Evolutionary conservation across 2,329 filamentous ascomycete species (phyloP).

Genomic region (Arachnopeziza araneosa): DNA sequence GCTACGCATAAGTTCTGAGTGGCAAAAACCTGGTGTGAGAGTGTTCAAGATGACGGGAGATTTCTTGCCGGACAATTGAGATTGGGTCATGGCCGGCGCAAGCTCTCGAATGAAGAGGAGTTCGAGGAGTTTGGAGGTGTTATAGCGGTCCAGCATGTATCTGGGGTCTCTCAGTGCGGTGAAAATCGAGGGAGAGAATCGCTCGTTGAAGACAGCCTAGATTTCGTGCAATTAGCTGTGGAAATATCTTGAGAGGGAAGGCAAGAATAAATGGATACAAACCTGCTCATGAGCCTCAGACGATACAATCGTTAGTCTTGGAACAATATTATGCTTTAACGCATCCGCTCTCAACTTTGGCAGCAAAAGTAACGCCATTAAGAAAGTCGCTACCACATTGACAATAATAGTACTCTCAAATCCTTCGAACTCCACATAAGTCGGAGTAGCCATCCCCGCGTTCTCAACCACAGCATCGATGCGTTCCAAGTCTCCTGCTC

Average conservation of each 20-base stretch:
- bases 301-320: conserved; percentile 23
- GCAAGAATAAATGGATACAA: not conserved
- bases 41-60: conserved; percentile 30
- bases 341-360: conserved; percentile 24
- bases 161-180: conserved; percentile 15
- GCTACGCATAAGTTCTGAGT: conserved; percentile 29
- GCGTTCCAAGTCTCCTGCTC: conserved; percentile 34
- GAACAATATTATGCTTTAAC: conserved; percentile 14
- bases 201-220: conserved; percentile 27
- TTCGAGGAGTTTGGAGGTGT: conserved; percentile 33
- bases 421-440: conserved; percentile 20
- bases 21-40: conserved; percentile 32
- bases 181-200: conserved; percentile 17
- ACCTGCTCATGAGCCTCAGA: conserved; percentile 27
- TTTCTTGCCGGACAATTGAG: conserved; percentile 9
- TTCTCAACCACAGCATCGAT: conserved; percentile 42
- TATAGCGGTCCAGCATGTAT: conserved; percentile 28
- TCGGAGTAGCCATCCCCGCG: conserved; percentile 20
- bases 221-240: not conserved
- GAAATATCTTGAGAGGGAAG: not conserved
- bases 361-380: conserved; percentile 27
- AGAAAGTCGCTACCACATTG: conserved; percentile 30
- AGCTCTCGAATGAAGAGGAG: conserved; percentile 29
- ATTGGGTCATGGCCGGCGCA: conserved; percentile 22
- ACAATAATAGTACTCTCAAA: conserved; percentile 26